Conservation (phyloP, 176 grass and related monocot species). For the Ensete glaucum region DNA sequence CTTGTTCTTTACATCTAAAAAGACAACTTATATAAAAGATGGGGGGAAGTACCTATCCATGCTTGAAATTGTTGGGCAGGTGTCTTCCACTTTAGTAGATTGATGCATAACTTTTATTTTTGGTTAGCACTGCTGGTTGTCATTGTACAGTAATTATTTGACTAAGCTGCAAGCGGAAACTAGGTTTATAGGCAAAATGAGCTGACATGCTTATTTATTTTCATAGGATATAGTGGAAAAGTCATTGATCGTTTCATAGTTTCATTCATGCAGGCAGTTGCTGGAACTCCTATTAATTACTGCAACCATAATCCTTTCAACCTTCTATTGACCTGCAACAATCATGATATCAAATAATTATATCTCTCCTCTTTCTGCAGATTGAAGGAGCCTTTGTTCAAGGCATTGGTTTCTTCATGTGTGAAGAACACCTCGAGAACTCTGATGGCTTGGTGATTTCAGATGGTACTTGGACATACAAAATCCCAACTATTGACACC, state of each 20-base stretch:
- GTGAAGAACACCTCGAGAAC: constrained; percentile 59
- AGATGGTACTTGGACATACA: constrained; percentile 95
- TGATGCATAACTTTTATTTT: too few relatives aligned
- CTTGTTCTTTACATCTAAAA: constrained; percentile 2
- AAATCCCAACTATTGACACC: constrained; percentile 79
- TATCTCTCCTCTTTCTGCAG: constrained; percentile 25
- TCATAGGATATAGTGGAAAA: too few relatives aligned
- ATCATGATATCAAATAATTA: not conserved
- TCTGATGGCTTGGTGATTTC: constrained; percentile 62
- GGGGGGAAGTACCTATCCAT: too few relatives aligned
- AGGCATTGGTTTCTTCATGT: constrained; percentile 92
- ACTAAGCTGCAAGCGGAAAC: too few relatives aligned
- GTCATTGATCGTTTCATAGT: too few relatives aligned
- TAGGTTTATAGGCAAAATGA: too few relatives aligned
- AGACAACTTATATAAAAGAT: not conserved
- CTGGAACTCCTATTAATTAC: constrained; percentile 1
- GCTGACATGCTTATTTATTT: too few relatives aligned
- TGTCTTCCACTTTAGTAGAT: too few relatives aligned
- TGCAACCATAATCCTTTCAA: not conserved
- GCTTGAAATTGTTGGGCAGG: too few relatives aligned
- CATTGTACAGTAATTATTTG: too few relatives aligned
- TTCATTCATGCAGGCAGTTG: not conserved
- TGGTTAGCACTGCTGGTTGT: too few relatives aligned
- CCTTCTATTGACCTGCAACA: not conserved
- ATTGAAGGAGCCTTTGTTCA: constrained; percentile 94